phyloP scores from a whole-genome alignment of 2,329 filamentous ascomycete genomes.

The Kalmusia sp. region DNA sequence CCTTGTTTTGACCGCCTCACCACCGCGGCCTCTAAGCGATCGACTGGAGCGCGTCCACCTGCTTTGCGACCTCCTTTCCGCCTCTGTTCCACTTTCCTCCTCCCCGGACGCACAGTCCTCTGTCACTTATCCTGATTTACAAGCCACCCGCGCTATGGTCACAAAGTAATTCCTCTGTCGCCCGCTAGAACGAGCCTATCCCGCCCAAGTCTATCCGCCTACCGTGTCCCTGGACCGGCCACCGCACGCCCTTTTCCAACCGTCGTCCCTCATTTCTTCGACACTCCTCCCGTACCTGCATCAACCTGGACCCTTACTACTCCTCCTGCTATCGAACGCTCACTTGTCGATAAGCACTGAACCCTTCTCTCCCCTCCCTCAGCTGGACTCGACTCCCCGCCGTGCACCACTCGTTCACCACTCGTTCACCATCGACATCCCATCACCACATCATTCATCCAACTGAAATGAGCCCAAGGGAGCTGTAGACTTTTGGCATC shows the following conservation, averaged over 20 bases:
- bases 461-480: conserved; percentile 44
- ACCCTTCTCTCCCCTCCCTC: conserved; percentile 36
- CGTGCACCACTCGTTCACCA: conserved; percentile 16
- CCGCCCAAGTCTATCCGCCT: conserved; percentile 49
- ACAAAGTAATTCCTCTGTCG: conserved; percentile 47
- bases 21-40: conserved; percentile 9
- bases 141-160: conserved; percentile 48
- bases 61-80: conserved; percentile 31
- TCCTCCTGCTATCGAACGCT: conserved; percentile 42
- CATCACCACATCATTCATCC: conserved; percentile 19
- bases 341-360: conserved; percentile 45
- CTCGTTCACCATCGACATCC: conserved; percentile 20
- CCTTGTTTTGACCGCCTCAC: conserved; percentile 29
- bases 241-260: conserved; percentile 50
- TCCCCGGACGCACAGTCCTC: conserved; percentile 45
- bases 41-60: conserved; percentile 19
- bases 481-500: conserved; percentile 13
- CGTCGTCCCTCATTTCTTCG: conserved; percentile 50
- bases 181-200: conserved; percentile 48
- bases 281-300: conserved; percentile 47
- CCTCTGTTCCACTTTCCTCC: conserved; percentile 42
- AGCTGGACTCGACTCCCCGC: conserved; percentile 27
- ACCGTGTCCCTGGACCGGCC: conserved; percentile 50
- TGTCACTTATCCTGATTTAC: conserved; percentile 44
- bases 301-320: conserved; percentile 52